phyloP scores from a whole-genome alignment of 164 flowering plant genomes.

The Echeveria elegans region DNA sequence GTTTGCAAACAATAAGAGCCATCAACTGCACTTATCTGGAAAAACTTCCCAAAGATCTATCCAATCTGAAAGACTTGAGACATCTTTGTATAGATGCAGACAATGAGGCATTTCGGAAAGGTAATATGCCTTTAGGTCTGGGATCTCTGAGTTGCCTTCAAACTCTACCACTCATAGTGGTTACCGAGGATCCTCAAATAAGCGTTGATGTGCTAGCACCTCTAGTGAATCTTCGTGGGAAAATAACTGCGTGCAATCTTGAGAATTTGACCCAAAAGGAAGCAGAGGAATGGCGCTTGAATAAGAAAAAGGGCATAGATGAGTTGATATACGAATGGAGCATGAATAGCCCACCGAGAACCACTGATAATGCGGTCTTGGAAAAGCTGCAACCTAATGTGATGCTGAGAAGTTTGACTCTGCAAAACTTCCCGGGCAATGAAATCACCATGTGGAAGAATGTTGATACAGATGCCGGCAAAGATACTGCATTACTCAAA shows the following conservation, averaged over 20 bases:
- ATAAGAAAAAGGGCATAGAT: slow-evolving; percentile 1
- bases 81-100: slow-evolving; percentile 9
- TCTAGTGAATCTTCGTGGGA: slow-evolving; percentile 1
- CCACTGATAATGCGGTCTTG: slow-evolving; percentile 2
- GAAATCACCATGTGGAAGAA: slow-evolving; percentile 12
- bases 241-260: neutral
- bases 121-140: neutral
- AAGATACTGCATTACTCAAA: too few relatives aligned
- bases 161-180: slow-evolving; percentile 10
- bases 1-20: slow-evolving; percentile 12
- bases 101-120: neutral
- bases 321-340: slow-evolving; percentile 4
- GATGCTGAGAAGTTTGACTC: slow-evolving; percentile 7
- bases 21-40: neutral
- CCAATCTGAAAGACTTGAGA: slow-evolving; percentile 11
- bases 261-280: slow-evolving; percentile 7
- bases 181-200: neutral
- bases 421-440: neutral
- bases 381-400: slow-evolving; percentile 7
- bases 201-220: slow-evolving; percentile 2
- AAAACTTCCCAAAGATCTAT: slow-evolving; percentile 14
- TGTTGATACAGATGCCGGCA: too few relatives aligned
- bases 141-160: slow-evolving; percentile 12
- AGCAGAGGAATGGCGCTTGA: slow-evolving; percentile 6
- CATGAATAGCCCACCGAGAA: too few relatives aligned